These are phyloP conservation scores for Marchantia polymorpha DNA, from an alignment of 225 moss, liverwort and hornwort species.

Conservation along the genomic window DNA sequence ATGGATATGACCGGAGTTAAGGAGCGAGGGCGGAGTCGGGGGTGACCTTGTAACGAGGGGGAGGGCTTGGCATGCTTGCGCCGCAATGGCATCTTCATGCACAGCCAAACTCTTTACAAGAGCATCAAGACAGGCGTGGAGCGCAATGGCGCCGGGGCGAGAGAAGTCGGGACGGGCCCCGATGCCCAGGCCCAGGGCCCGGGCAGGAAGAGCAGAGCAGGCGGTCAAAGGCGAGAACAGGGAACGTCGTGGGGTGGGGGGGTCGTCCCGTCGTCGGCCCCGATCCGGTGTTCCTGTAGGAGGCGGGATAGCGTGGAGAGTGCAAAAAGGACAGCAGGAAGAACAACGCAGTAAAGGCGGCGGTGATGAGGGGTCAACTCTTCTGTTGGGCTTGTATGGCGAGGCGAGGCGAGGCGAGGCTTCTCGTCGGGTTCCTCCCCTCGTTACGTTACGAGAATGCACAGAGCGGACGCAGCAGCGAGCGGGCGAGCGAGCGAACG, in stretches of 20 bases:
- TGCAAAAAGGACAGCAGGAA: slow-evolving; percentile 18
- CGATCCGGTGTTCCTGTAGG: slow-evolving; percentile 31
- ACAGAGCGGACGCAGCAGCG: background rate
- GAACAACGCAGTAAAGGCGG: slow-evolving; percentile 21
- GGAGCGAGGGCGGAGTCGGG: background rate
- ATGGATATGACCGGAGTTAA: slow-evolving; percentile 1
- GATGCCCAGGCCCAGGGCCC: background rate
- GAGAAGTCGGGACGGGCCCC: background rate
- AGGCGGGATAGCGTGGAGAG: slow-evolving; percentile 25
- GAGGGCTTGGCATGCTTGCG: slow-evolving; percentile 22
- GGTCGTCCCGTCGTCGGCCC: background rate
- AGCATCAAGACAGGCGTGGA: background rate
- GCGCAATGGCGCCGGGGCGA: background rate
- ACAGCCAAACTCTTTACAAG: slow-evolving; percentile 1
- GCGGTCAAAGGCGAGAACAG: slow-evolving; percentile 9
- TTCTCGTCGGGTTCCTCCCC: slow-evolving; percentile 12
- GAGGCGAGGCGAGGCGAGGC: background rate
- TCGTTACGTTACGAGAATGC: background rate
- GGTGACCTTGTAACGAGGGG: too few relatives aligned
- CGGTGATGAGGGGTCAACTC: slow-evolving; percentile 31
- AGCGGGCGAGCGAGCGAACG: too few relatives aligned
- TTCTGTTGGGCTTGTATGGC: background rate
- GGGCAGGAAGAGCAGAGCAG: background rate
- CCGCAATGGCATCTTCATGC: slow-evolving; percentile 36
- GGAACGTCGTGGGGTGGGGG: slow-evolving; percentile 31